These are phyloP conservation scores for Polygonum aviculare DNA, from an alignment of 148 eudicot genomes.

Conservation along the genomic window DNA sequence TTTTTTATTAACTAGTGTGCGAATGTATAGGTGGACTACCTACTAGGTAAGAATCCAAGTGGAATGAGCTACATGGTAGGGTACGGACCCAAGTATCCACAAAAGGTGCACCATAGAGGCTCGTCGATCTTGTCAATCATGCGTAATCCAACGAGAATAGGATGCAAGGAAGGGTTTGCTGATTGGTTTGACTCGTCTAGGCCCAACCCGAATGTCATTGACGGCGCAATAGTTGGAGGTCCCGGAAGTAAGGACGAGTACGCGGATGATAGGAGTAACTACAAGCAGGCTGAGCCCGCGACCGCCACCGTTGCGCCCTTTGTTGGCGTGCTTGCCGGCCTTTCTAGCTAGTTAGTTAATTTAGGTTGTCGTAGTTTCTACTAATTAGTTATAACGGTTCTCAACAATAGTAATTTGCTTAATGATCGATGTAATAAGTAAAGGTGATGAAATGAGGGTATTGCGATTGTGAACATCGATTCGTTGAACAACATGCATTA, in stretches of 20 bases:
- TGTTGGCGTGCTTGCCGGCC: slow-evolving; percentile 36
- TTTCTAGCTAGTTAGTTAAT: not conserved
- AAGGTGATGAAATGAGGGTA: too few relatives aligned
- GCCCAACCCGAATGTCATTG: slow-evolving; percentile 41
- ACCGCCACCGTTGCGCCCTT: slow-evolving; percentile 32
- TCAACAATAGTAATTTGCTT: not conserved
- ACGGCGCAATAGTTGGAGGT: slow-evolving; percentile 50
- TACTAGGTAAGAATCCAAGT: slow-evolving; percentile 39
- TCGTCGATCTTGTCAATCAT: slow-evolving; percentile 39
- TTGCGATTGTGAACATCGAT: too few relatives aligned
- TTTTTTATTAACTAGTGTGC: not conserved
- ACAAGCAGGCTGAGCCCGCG: slow-evolving; percentile 31
- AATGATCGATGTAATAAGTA: not conserved
- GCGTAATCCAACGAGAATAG: slow-evolving; percentile 17
- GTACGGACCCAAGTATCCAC: slow-evolving; percentile 33
- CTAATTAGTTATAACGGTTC: not conserved
- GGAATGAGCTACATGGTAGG: slow-evolving; percentile 48
- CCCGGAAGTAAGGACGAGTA: slow-evolving; percentile 37
- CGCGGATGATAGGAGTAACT: slow-evolving; percentile 26
- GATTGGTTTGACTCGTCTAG: slow-evolving; percentile 21
- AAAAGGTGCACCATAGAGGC: slow-evolving; percentile 47
- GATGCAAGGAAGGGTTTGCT: slow-evolving; percentile 30
- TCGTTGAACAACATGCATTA: too few relatives aligned
- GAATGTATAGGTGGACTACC: slow-evolving; percentile 32
- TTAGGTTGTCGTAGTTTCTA: not conserved